A percentile compares a stretch with the other conserved stretches of the same genome.
Evolutionary conservation across 2,329 filamentous ascomycete genomes (phyloP).

Genomic region (Monilinia laxa): DNA sequence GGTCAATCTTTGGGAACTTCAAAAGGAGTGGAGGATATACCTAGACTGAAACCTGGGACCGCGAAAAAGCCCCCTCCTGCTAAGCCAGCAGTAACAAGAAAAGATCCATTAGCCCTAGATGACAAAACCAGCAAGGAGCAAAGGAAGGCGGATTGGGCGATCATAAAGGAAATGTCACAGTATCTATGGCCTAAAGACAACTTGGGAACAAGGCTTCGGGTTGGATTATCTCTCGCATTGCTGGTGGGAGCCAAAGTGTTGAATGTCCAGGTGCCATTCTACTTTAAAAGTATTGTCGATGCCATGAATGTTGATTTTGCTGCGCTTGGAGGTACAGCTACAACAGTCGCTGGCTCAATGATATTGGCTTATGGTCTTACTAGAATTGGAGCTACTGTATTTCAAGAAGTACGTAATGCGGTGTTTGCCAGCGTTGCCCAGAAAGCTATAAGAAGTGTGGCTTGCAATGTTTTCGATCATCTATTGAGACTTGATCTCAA

Average conservation of each 20-base stretch:
- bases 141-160: conserved; percentile 95
- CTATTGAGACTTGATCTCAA: conserved; percentile 83
- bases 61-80: conserved; percentile 31
- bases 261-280: conserved; percentile 98
- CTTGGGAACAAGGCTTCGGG: conserved; percentile 77
- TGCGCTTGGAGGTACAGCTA: conserved; percentile 83
- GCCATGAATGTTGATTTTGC: conserved; percentile 94
- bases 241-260: conserved; percentile 89
- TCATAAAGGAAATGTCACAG: conserved; percentile 94
- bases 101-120: conserved; percentile 62
- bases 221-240: conserved; percentile 78
- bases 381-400: conserved; percentile 82
- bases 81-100: conserved; percentile 32
- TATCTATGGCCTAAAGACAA: conserved; percentile 96
- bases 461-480: conserved; percentile 89
- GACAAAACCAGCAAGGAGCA: conserved; percentile 79
- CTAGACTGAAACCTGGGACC: conserved; percentile 33
- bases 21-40: conserved; percentile 30
- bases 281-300: conserved; percentile 98
- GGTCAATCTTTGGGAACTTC: conserved; percentile 31
- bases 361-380: conserved; percentile 90
- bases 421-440: conserved; percentile 96
- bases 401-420: conserved; percentile 92
- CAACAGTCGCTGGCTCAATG: conserved; percentile 85
- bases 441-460: conserved; percentile 90